Percentiles rank a stretch among this genome's conserved stretches.
phyloP scores from a whole-genome alignment of 352 stramenopile species.

The Heterotrichella gracilis region DNA sequence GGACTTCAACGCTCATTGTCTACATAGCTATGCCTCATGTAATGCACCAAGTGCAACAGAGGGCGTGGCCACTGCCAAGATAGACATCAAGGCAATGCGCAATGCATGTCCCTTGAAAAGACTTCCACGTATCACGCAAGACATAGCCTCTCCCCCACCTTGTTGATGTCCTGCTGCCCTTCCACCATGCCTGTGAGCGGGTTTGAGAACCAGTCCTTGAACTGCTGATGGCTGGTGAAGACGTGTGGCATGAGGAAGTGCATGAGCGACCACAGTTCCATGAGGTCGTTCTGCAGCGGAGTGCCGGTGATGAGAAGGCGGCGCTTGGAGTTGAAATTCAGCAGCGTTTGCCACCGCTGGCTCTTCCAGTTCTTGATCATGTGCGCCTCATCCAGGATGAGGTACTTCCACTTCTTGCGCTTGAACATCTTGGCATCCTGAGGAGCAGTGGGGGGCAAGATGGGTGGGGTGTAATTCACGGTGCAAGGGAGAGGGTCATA shows the following conservation, averaged over 20 bases:
- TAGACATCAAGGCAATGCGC: no score
- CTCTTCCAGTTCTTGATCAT: constrained; percentile 99
- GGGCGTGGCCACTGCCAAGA: no score
- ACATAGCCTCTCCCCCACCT: no score
- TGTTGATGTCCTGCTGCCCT: constrained; percentile 23
- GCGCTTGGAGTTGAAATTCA: constrained; percentile 77
- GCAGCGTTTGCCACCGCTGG: constrained; percentile 79
- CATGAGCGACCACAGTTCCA: constrained; percentile 87
- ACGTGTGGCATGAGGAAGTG: constrained; percentile 96
- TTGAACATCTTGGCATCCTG: constrained; percentile 81
- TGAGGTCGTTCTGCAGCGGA: constrained; percentile 59
- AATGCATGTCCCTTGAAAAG: no score
- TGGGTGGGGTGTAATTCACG: no score
- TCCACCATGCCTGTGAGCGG: constrained; percentile 50
- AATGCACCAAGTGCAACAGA: no score
- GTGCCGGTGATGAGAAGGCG: constrained; percentile 26
- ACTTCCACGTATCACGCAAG: no score
- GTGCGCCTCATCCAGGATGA: constrained; percentile 92
- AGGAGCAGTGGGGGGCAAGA: no score
- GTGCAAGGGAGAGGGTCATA: no score
- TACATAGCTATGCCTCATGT: no score
- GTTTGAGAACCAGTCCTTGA: constrained; percentile 44
- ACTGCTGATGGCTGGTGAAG: constrained; percentile 40
- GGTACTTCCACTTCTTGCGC: constrained; percentile 90
- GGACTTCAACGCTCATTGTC: no score